Base-by-base conservation (phyloP, 2,329 filamentous ascomycete species). In the Coleophoma crateriformis region DNA sequence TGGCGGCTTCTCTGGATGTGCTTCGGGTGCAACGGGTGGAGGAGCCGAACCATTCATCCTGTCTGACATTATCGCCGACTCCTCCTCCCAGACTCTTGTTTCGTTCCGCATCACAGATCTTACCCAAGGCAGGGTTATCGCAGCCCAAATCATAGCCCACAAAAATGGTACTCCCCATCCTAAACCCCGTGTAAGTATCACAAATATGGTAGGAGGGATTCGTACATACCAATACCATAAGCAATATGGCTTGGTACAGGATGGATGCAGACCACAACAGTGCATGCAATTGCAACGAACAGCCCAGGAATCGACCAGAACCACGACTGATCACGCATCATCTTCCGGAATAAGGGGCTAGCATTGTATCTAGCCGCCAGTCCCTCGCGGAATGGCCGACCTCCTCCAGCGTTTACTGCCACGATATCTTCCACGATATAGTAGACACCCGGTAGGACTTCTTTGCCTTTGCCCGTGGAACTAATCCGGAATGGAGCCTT, bases 351-450 rank as follows among this genome's bases (percentile, higher is more conserved):
- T 4, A 69, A 64, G 8, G 68, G 68, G 51, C 68, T 71, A 5
- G 70, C 69, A 48, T 66, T 62, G 53, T 72, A 73, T 19, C 71
- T 62, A 8, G 70, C 71, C 19, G 70, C 65, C 22, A 71, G 58
- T 10, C 69, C 70, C 48, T 72, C 69, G 40, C 71, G 65, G 41
- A 67, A 73, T 0, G 69, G 72, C 50, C 75, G 71, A 1, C 78
- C 78, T 10, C 79, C 82, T 3, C 74, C 76, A 17, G 81, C 83
- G 59, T 87, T 84, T 38, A 87, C 84, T 4, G 80, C 82, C 13
- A 85, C 75, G 20, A 85, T 74, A 58, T 87, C 84, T 64, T 87
- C 84, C 22, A 86, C 78, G 32, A 87, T 72, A 45, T 83, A 84
- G 57, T 84, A 83, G 2, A 79, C 73, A 2, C 79, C 76, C 0